Evolutionary conservation across 805 yeast genomes (phyloP).

Genomic region (Kodamaea neixiangensis): DNA sequence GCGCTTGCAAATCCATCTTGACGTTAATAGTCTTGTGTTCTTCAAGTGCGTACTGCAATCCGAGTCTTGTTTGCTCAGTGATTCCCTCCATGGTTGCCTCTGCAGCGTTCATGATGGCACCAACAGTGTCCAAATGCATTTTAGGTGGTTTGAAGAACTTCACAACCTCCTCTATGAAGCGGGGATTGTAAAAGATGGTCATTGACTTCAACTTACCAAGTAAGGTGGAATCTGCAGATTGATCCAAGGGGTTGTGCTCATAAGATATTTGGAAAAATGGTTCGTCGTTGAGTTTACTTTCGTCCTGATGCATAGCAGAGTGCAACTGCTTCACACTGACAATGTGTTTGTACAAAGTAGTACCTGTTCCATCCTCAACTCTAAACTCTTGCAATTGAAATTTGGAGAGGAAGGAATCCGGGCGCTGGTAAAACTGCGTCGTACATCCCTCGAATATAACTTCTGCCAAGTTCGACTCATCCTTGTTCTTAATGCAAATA

Average conservation of each 20-base stretch:
- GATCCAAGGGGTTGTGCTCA: constrained; percentile 86
- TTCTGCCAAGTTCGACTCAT: constrained; percentile 59
- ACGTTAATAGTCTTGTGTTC: constrained; percentile 91
- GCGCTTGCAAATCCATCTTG: constrained; percentile 90
- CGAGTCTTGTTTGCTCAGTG: constrained; percentile 85
- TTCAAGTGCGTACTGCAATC: constrained; percentile 88
- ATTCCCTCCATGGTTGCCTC: constrained; percentile 92
- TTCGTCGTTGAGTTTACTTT: constrained; percentile 10
- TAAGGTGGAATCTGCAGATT: constrained; percentile 76
- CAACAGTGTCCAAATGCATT: constrained; percentile 82
- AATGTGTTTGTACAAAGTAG: constrained; percentile 80
- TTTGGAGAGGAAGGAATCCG: constrained; percentile 71
- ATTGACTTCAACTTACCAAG: constrained; percentile 77
- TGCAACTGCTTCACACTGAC: constrained; percentile 76
- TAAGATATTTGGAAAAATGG: constrained; percentile 83
- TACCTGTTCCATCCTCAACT: constrained; percentile 83
- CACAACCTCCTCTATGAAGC: constrained; percentile 72
- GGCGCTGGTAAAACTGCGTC: constrained; percentile 70
- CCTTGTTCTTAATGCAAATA: constrained; percentile 53
- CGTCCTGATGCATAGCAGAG: constrained; percentile 32
- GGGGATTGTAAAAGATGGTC: constrained; percentile 88
- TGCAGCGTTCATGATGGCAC: constrained; percentile 90
- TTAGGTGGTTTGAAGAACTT: constrained; percentile 85
- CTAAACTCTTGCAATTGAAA: constrained; percentile 79
- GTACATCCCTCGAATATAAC: constrained; percentile 81